Evolutionary conservation across 805 yeast genomes (phyloP).

Genomic region (Lipomyces mesembrius): DNA sequence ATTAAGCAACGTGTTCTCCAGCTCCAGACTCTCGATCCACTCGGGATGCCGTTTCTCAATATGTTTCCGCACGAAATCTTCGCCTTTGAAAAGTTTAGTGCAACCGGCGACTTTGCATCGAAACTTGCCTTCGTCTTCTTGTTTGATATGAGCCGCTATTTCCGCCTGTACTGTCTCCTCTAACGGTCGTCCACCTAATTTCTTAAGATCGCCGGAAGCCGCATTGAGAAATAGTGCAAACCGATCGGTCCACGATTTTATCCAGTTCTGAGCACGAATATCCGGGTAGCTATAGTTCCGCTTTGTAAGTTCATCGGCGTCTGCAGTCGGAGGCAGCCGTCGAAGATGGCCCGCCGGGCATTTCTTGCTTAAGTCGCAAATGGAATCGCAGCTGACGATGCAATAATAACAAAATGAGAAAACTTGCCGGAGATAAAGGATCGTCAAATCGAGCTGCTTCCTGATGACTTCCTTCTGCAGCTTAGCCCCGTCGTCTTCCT

Average conservation of each 20-base stretch:
- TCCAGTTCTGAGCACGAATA: slow-evolving; percentile 27
- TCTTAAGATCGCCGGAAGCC: slow-evolving; percentile 18
- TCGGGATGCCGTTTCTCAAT: slow-evolving; percentile 36
- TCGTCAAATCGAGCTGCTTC: slow-evolving; percentile 29
- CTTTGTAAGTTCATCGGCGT: slow-evolving; percentile 12
- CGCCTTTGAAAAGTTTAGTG: slow-evolving; percentile 36
- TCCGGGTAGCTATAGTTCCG: slow-evolving; percentile 16
- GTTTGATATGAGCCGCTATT: slow-evolving; percentile 21
- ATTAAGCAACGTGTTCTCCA: slow-evolving; percentile 23
- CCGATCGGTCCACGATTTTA: slow-evolving; percentile 32
- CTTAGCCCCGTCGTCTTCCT: slow-evolving; percentile 23
- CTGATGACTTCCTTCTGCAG: slow-evolving; percentile 15
- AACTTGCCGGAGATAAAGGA: slow-evolving; percentile 33
- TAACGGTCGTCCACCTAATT: slow-evolving; percentile 31
- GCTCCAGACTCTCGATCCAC: slow-evolving; percentile 19
- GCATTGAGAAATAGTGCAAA: slow-evolving; percentile 28
- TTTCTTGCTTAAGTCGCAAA: slow-evolving; percentile 29
- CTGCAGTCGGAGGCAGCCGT: slow-evolving; percentile 16
- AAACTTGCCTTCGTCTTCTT: slow-evolving; percentile 34
- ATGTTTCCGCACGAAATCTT: slow-evolving; percentile 37
- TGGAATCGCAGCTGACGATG: slow-evolving; percentile 25
- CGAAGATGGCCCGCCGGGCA: slow-evolving; percentile 36
- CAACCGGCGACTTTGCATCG: slow-evolving; percentile 37
- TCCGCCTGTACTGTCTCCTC: slow-evolving; percentile 21
- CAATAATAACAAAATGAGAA: slow-evolving; percentile 36